Conservation (phyloP, 352 stramenopile genomes). For the Pythium volutum region DNA sequence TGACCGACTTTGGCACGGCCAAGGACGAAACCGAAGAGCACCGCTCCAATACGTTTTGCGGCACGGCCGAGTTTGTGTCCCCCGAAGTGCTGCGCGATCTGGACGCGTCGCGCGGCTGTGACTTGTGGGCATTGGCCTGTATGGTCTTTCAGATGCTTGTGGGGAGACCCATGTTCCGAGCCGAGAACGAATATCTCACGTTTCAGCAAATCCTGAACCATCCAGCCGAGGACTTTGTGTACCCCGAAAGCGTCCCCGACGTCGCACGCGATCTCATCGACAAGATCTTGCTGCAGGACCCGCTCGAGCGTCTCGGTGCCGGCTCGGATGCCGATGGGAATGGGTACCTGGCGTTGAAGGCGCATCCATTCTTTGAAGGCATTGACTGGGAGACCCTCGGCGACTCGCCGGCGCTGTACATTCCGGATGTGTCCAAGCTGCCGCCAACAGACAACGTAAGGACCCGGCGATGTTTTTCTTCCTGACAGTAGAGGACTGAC, state of each 20-base stretch:
- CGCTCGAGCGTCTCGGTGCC: constrained; percentile 62
- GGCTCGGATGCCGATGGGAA: constrained; percentile 73
- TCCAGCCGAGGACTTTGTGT: constrained; percentile 72
- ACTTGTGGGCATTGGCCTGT: constrained; percentile 90
- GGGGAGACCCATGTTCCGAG: constrained; percentile 80
- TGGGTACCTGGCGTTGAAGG: constrained; percentile 66
- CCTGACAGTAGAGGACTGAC: no score
- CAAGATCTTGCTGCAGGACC: constrained; percentile 75
- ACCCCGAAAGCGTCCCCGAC: constrained; percentile 41
- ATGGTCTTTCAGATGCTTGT: constrained; percentile 91
- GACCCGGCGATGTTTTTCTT: background rate
- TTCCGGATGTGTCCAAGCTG: constrained; percentile 52
- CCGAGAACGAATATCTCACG: constrained; percentile 89
- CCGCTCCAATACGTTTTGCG: constrained; percentile 86
- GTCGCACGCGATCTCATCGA: constrained; percentile 75
- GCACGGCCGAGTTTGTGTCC: constrained; percentile 91
- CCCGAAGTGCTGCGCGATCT: constrained; percentile 88
- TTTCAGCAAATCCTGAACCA: constrained; percentile 90
- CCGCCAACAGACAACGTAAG: constrained; percentile 71
- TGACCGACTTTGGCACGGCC: constrained; percentile 89
- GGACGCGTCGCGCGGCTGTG: constrained; percentile 76
- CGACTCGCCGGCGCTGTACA: constrained; percentile 47
- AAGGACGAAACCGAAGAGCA: constrained; percentile 82
- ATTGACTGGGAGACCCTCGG: constrained; percentile 69
- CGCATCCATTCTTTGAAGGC: constrained; percentile 82